Percentiles rank a stretch among this genome's conserved stretches.
Evolutionary conservation across 2,329 filamentous ascomycete species (phyloP).

Genomic region (Penicillium sp.): DNA sequence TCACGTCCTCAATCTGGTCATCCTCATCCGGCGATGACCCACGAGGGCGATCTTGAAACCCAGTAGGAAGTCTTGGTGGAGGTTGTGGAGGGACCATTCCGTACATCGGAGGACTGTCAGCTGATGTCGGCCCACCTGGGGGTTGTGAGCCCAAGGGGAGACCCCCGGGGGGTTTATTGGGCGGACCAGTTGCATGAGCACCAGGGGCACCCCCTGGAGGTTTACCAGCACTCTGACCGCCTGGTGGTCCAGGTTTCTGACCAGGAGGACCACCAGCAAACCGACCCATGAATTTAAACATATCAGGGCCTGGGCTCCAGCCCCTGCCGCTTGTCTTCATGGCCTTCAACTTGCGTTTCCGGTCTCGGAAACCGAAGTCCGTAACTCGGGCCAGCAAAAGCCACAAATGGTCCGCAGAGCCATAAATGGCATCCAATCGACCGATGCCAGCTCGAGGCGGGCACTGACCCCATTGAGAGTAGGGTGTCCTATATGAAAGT

Average conservation of each 20-base stretch:
- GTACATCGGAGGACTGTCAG: constrained; percentile 44
- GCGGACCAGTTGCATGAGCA: constrained; percentile 7
- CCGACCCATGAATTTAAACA: constrained; percentile 43
- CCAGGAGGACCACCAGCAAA: constrained; percentile 22
- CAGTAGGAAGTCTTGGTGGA: constrained; percentile 48
- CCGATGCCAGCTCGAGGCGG: constrained; percentile 81
- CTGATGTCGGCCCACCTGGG: constrained; percentile 7
- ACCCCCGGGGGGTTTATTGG: constrained; percentile 13
- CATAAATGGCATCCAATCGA: constrained; percentile 76
- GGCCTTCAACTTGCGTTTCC: constrained; percentile 72
- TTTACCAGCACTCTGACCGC: constrained; percentile 1
- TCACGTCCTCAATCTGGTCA: constrained; percentile 62
- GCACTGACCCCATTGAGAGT: constrained; percentile 79
- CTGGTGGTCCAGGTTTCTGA: constrained; percentile 13
- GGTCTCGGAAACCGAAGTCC: constrained; percentile 75
- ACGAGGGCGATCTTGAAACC: constrained; percentile 53
- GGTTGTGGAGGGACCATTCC: constrained; percentile 50
- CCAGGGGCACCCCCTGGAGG: constrained; percentile 14
- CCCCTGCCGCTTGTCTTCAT: constrained; percentile 60
- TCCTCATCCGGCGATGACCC: constrained; percentile 36
- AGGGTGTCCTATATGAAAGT: constrained; percentile 67
- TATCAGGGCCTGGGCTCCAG: constrained; percentile 56
- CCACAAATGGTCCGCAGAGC: constrained; percentile 84
- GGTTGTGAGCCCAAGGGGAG: not conserved
- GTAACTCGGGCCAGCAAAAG: constrained; percentile 77